phyloP scores from a whole-genome alignment of 345 rosid species.

The Bruguiera parviflora region DNA sequence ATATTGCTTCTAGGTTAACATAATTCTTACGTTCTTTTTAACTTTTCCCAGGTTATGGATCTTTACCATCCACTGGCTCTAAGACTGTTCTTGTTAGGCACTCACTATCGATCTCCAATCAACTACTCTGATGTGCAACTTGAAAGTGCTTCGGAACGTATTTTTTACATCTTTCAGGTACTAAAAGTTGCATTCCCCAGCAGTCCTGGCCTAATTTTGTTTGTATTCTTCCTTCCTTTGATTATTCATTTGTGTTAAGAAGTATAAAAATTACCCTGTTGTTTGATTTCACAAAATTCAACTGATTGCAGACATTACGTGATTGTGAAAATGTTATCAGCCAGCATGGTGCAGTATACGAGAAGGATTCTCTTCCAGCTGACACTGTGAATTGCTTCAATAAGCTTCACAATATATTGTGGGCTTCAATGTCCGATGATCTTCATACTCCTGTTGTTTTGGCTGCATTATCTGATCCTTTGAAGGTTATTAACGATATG shows the following conservation, averaged over 20 bases:
- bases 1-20: neutral
- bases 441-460: constrained; percentile 74
- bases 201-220: too few relatives aligned
- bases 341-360: constrained; percentile 35
- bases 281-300: constrained; percentile 14
- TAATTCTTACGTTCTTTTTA: constrained; percentile 6
- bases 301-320: constrained; percentile 63
- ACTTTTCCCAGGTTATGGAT: constrained; percentile 56
- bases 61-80: constrained; percentile 85
- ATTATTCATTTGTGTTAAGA: neutral
- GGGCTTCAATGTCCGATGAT: constrained; percentile 91
- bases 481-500: constrained; percentile 79
- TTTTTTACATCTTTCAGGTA: constrained; percentile 93
- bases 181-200: neutral
- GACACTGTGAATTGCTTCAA: constrained; percentile 42
- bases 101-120: constrained; percentile 93
- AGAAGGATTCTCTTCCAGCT: constrained; percentile 40
- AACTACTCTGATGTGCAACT: constrained; percentile 78
- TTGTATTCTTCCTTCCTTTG: neutral
- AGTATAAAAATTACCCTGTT: neutral
- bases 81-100: constrained; percentile 80
- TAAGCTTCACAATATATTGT: constrained; percentile 50
- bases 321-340: constrained; percentile 61
- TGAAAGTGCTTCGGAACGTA: constrained; percentile 93
- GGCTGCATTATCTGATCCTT: constrained; percentile 82